Conservation (phyloP, 371 early-diverging fungal genomes). For the Mortierella sp. region DNA sequence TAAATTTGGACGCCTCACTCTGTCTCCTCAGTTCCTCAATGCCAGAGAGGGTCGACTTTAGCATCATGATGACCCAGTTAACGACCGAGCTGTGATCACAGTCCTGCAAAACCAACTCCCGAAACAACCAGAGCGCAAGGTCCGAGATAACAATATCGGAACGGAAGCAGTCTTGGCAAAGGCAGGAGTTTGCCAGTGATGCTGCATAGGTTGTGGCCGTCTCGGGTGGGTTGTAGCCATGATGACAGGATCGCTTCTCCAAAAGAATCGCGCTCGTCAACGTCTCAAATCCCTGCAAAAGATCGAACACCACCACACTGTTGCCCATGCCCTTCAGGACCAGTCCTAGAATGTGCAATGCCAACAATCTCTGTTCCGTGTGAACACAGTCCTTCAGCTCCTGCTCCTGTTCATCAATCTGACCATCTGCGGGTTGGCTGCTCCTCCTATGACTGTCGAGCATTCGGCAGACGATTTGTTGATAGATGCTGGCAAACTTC, state of each 20-base stretch:
- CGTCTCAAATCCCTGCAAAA: constrained; percentile 59
- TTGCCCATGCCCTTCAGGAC: constrained; percentile 49
- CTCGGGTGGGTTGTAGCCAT: constrained; percentile 10
- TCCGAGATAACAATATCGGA: constrained; percentile 58
- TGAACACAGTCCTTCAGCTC: constrained; percentile 53
- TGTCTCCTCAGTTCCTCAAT: constrained; percentile 51
- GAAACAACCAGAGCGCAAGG: constrained; percentile 57
- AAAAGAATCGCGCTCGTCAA: constrained; percentile 50
- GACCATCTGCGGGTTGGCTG: background rate
- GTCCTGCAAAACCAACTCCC: constrained; percentile 48
- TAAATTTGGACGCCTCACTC: constrained; percentile 20
- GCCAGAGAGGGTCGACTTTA: constrained; percentile 51
- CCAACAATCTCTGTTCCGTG: constrained; percentile 55
- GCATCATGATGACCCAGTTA: constrained; percentile 45
- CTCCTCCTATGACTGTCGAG: constrained; percentile 27
- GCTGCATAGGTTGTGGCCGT: constrained; percentile 34
- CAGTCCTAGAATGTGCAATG: constrained; percentile 53
- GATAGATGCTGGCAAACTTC: constrained; percentile 57
- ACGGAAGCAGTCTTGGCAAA: constrained; percentile 55
- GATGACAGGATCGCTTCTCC: constrained; percentile 44
- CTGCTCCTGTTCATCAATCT: constrained; percentile 36
- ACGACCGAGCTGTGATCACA: constrained; percentile 20
- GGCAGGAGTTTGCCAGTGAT: constrained; percentile 24
- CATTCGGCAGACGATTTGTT: constrained; percentile 55
- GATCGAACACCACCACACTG: constrained; percentile 56